phyloP scores from a whole-genome alignment of 106 monocot genomes.

The Platanthera guangdongensis region DNA sequence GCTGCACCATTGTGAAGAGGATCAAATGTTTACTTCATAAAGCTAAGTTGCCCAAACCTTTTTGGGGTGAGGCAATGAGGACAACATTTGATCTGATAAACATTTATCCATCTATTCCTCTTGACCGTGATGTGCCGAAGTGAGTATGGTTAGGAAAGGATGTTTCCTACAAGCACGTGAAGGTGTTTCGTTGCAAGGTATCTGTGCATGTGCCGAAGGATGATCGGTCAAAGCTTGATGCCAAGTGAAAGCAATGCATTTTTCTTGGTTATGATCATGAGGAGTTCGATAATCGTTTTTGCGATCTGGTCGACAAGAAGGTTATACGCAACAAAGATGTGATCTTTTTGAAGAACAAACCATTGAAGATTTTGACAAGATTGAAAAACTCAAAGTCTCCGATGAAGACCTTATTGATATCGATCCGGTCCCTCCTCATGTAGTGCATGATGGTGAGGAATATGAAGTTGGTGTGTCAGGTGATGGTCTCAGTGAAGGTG shows the following conservation, averaged over 20 bases:
- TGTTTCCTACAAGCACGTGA: background rate
- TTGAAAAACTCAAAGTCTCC: no score
- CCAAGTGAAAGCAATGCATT: background rate
- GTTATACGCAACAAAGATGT: background rate
- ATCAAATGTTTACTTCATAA: background rate
- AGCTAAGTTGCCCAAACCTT: background rate
- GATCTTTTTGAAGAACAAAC: no score
- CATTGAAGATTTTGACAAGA: no score
- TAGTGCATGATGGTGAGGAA: no score
- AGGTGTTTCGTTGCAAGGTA: background rate
- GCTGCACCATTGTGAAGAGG: background rate
- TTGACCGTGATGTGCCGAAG: background rate
- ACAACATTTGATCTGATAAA: background rate
- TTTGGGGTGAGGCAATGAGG: background rate
- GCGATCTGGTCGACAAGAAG: background rate
- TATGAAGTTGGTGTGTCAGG: no score
- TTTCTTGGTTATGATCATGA: background rate
- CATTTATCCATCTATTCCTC: background rate
- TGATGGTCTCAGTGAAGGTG: no score
- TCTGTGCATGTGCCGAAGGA: background rate
- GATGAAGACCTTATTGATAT: no score
- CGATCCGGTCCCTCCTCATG: no score
- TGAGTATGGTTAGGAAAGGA: background rate
- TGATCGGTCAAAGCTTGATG: background rate
- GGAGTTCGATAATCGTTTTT: background rate